Evolutionary conservation across 1,139 yeast genomes (phyloP).

Genomic region (Protomyces lactucae-debilis): DNA sequence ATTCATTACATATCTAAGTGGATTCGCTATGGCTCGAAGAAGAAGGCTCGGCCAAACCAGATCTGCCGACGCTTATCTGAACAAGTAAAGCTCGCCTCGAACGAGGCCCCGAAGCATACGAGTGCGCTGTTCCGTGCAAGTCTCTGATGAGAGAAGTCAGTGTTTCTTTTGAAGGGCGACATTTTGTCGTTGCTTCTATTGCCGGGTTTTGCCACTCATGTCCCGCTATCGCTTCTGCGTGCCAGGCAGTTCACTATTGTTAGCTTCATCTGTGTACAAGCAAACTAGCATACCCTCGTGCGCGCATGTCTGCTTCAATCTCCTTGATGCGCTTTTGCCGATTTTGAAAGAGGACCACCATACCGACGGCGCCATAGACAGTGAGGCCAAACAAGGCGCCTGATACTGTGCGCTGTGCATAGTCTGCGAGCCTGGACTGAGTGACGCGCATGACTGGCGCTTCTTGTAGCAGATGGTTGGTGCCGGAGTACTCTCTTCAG

Average conservation of each 20-base stretch:
- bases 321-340: conserved; percentile 18
- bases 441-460: conserved; percentile 3
- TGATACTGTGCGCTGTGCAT: conserved; percentile 21
- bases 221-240: not conserved
- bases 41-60: too few species aligned
- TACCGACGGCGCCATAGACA: conserved; percentile 18
- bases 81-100: too few species aligned
- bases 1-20: too few species aligned
- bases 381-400: conserved; percentile 23
- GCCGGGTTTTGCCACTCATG: too few species aligned
- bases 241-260: not conserved
- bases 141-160: too few species aligned
- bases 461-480: not conserved
- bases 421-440: conserved; percentile 20
- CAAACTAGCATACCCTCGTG: conserved; percentile 1
- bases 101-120: too few species aligned
- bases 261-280: not conserved
- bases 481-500: not conserved
- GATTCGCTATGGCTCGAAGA: too few species aligned
- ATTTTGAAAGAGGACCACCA: conserved; percentile 21
- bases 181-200: too few species aligned
- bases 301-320: conserved; percentile 21
- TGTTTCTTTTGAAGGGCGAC: too few species aligned
- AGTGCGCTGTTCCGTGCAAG: too few species aligned
- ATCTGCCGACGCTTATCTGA: too few species aligned